These are phyloP conservation scores for Malassezia vespertilionis DNA, from an alignment of 1,284 basidiomycete genomes.

Conservation along the genomic window DNA sequence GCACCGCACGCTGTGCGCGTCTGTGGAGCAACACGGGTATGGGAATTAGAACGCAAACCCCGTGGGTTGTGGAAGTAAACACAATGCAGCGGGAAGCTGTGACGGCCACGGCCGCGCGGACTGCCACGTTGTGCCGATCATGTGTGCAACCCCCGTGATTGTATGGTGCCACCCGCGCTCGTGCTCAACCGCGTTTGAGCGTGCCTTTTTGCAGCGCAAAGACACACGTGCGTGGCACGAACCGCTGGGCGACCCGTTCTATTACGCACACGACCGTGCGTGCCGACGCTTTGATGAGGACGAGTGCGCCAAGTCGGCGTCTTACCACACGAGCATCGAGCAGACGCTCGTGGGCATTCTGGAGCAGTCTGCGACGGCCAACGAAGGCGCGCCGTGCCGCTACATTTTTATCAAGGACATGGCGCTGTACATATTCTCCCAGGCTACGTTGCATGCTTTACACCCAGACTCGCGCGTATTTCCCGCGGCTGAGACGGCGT, in stretches of 20 bases:
- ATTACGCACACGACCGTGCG: slow-evolving; percentile 25
- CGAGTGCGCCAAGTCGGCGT: slow-evolving; percentile 20
- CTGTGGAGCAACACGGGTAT: neutral
- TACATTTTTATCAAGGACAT: slow-evolving; percentile 43
- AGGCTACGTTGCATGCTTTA: slow-evolving; percentile 23
- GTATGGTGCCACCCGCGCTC: slow-evolving; percentile 36
- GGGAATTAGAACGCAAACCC: neutral
- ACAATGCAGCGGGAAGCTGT: too few species aligned
- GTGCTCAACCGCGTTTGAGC: slow-evolving; percentile 38
- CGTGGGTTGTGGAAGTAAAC: too few species aligned
- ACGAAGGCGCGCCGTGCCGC: slow-evolving; percentile 21
- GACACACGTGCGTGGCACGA: slow-evolving; percentile 39
- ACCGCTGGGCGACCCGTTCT: slow-evolving; percentile 38
- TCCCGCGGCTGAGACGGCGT: slow-evolving; percentile 11
- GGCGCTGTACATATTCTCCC: slow-evolving; percentile 38
- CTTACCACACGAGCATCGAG: slow-evolving; percentile 24
- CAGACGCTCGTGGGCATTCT: slow-evolving; percentile 21
- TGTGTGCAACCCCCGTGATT: slow-evolving; percentile 23
- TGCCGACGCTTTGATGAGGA: slow-evolving; percentile 32
- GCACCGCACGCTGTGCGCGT: neutral
- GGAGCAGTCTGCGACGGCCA: slow-evolving; percentile 17
- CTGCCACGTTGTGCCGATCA: neutral
- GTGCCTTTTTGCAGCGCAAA: slow-evolving; percentile 33
- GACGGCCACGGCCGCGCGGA: neutral
- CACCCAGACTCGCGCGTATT: slow-evolving; percentile 34